These are phyloP conservation scores for Melastoma candidum DNA, from an alignment of 441 rosid species.

Conservation along the genomic window DNA sequence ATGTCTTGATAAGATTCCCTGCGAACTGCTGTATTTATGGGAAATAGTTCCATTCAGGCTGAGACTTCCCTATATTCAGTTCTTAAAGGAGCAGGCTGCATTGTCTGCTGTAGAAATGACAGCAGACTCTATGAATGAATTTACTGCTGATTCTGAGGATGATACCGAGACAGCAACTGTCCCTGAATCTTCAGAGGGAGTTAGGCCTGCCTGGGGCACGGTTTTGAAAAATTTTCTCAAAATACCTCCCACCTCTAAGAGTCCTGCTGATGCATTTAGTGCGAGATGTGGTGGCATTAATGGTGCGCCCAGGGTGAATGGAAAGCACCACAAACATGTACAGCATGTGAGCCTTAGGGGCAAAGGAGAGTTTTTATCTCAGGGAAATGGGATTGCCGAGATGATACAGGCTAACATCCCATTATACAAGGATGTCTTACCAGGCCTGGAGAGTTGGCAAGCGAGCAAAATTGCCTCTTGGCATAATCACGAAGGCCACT, in stretches of 20 bases:
- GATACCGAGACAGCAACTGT: conserved; percentile 53
- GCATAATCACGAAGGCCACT: conserved; percentile 89
- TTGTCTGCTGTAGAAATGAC: conserved; percentile 77
- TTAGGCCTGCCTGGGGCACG: conserved; percentile 60
- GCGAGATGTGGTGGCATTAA: conserved; percentile 32
- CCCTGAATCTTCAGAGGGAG: conserved; percentile 30
- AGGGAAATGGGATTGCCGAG: conserved; percentile 59
- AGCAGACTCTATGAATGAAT: conserved; percentile 57
- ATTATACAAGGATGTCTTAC: conserved; percentile 68
- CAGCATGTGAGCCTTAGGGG: conserved; percentile 35
- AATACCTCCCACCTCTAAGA: conserved; percentile 32
- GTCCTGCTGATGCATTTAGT: conserved; percentile 23
- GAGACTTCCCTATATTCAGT: conserved; percentile 28
- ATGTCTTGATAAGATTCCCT: conserved; percentile 6
- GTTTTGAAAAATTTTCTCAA: conserved; percentile 40
- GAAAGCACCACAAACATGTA: conserved; percentile 64
- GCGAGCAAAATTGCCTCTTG: conserved; percentile 77
- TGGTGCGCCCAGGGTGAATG: conserved; percentile 74
- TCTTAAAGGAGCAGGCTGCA: conserved; percentile 88
- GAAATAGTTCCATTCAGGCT: neutral
- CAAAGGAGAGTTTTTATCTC: conserved; percentile 31
- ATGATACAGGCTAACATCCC: conserved; percentile 60
- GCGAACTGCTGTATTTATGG: conserved; percentile 1
- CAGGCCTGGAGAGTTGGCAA: conserved; percentile 84
- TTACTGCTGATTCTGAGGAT: conserved; percentile 63